Evolutionary conservation across 352 stramenopile genomes (phyloP), one percentile per base, ranked within the genome.

Genomic region (Phytophthora hybrid): DNA sequence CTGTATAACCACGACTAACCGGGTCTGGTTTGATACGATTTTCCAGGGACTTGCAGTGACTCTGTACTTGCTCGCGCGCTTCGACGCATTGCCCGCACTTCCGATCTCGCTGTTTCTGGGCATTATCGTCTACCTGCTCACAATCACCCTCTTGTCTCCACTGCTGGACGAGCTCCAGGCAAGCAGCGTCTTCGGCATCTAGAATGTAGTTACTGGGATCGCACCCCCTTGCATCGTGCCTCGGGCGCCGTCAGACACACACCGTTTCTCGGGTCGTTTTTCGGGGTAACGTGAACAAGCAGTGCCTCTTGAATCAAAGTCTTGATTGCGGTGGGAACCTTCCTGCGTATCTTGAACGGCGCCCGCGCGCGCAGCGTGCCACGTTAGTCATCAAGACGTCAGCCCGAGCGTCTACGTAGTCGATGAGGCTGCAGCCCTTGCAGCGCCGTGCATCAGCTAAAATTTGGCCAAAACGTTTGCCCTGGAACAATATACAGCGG

Each of bases 21-120:
- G 41, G 18, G 2, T 66, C 18, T 41, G 61, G 18, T 14, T 60
- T 51, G 63, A 47, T 37, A 8, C 16, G 10, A 4, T 19, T 60
- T 46, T 46, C 37, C 37, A 93, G 76, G 94, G 93, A 3, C 79
- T 99, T 3, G 86, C 82, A 11, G 78, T 83, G 47, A 99, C 98
- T 5, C 88, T 99, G 47, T 86, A 98, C 32, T 77, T 99, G 10
- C 78, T 99, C 14, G 90, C 87, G 23, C 82, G 98, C 14, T 97
- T 97, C 69, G 88, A 98, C 26, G 97, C 97, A 18, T 81, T 99
- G 52, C 95, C 96, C 10, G 97, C 97, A 9, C 79, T 99, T 16
- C 97, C 98, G 1, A 98, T 99, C 69, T 98, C 93, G 11, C 98
- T 99, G 55, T 97, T 99, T 55, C 74, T 94, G 8, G 81, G 89